Percentiles rank a stretch among this genome's conserved stretches.
Evolutionary conservation across 31 red algal genomes (phyloP).

Genomic region (Odonthalia washingtoniensis): DNA sequence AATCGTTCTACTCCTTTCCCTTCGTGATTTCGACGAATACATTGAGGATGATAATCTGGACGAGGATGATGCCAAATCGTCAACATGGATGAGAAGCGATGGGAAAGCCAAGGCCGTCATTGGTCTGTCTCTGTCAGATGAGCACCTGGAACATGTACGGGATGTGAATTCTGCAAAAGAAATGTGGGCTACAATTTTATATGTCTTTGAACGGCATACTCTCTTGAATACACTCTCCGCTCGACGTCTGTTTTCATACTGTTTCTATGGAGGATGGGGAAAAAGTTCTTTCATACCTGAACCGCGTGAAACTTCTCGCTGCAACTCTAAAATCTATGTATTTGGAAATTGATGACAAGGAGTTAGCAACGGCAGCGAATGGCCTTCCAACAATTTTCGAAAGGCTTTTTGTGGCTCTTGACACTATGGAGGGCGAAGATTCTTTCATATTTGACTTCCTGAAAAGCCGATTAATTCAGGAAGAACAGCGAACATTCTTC

Average conservation of each 20-base stretch:
- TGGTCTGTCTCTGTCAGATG: constrained; percentile 31
- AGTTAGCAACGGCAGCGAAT: not conserved
- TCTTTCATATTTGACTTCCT: constrained; percentile 22
- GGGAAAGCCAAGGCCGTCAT: constrained; percentile 21
- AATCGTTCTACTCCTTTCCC: not conserved
- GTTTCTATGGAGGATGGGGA: constrained; percentile 32
- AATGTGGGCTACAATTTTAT: constrained; percentile 22
- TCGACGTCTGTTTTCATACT: constrained; percentile 21
- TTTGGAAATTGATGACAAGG: not conserved
- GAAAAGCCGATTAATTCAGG: constrained; percentile 23
- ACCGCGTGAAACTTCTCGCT: not conserved
- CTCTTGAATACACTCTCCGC: constrained; percentile 17
- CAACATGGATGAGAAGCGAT: constrained; percentile 38
- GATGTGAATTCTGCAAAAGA: constrained; percentile 9
- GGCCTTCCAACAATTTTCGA: not conserved
- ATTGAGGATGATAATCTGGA: too few relatives aligned
- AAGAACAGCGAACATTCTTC: not conserved
- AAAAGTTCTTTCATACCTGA: constrained; percentile 25
- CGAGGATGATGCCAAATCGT: too few relatives aligned
- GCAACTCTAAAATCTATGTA: constrained; percentile 28
- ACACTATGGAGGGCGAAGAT: constrained; percentile 10
- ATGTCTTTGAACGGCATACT: constrained; percentile 15
- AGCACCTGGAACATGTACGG: constrained; percentile 41
- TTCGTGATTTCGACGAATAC: not conserved
- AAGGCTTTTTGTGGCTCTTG: not conserved